Evolutionary conservation across 2,329 filamentous ascomycete species (phyloP).

Genomic region (Aspergillus terreus): DNA sequence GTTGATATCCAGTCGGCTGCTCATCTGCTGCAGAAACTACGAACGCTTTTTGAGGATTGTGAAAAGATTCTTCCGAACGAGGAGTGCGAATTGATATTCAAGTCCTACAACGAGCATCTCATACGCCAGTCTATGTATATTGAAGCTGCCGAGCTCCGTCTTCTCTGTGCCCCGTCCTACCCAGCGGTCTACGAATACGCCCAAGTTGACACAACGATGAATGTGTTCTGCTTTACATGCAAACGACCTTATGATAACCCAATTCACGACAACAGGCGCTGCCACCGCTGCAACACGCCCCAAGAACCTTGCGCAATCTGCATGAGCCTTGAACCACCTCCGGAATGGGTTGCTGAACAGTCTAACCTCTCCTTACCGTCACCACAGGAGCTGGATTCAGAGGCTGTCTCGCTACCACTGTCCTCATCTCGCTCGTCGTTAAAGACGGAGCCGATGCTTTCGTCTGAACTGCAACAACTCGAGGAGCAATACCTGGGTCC

Average conservation of each 20-base stretch:
- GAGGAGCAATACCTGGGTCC: slow-evolving; percentile 15
- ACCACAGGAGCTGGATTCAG: slow-evolving; percentile 14
- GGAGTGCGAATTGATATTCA: slow-evolving; percentile 54
- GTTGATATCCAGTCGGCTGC: slow-evolving; percentile 40
- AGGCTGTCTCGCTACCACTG: slow-evolving; percentile 39
- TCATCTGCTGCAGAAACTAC: slow-evolving; percentile 39
- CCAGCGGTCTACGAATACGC: slow-evolving; percentile 56
- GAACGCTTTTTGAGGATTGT: slow-evolving; percentile 35
- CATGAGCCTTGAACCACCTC: slow-evolving; percentile 38
- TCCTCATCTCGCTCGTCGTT: slow-evolving; percentile 43
- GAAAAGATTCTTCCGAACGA: slow-evolving; percentile 37
- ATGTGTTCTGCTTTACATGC: slow-evolving; percentile 55
- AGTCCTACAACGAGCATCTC: slow-evolving; percentile 56
- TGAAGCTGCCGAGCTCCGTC: slow-evolving; percentile 54
- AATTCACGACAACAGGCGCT: slow-evolving; percentile 45
- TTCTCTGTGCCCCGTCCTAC: slow-evolving; percentile 52
- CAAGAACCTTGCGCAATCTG: slow-evolving; percentile 42
- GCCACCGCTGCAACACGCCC: slow-evolving; percentile 46
- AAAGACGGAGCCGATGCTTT: slow-evolving; percentile 28
- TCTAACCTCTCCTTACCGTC: slow-evolving; percentile 9
- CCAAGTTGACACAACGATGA: slow-evolving; percentile 52
- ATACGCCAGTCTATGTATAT: slow-evolving; percentile 41
- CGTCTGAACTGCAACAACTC: slow-evolving; percentile 24
- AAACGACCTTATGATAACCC: slow-evolving; percentile 54
- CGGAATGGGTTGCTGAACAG: slow-evolving; percentile 35